Evolutionary conservation across 2,329 filamentous ascomycete genomes (phyloP).

Genomic region (Hypomyces rosellus): DNA sequence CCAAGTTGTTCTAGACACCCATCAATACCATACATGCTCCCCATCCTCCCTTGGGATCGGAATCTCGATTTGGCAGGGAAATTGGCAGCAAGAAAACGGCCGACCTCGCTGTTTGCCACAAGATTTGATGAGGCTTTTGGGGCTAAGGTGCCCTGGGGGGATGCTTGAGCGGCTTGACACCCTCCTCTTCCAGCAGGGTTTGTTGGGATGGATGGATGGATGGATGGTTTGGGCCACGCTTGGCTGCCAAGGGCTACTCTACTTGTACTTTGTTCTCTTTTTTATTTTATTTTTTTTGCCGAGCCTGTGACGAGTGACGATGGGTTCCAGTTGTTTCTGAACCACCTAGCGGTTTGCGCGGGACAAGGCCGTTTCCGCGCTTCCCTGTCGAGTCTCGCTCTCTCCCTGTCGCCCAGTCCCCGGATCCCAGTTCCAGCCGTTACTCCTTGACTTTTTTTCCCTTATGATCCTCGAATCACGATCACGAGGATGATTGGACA

Average conservation of each 20-base stretch:
- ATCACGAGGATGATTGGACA: too few species aligned
- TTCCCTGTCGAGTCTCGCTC: constrained; percentile 2
- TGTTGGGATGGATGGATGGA: background rate
- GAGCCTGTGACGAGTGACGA: background rate
- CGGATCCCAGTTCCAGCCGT: too few species aligned
- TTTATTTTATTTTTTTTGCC: background rate
- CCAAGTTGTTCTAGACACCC: too few species aligned
- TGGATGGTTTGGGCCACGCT: background rate
- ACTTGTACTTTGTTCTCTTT: too few species aligned
- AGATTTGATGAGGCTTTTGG: constrained; percentile 7
- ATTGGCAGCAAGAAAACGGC: background rate
- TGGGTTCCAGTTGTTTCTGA: background rate
- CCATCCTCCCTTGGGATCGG: background rate
- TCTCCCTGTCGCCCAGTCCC: too few species aligned
- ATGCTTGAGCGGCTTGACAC: background rate
- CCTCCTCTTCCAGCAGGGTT: too few species aligned
- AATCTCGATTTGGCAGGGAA: constrained; percentile 6
- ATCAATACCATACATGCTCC: too few species aligned
- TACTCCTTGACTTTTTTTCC: too few species aligned
- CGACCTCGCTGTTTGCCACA: constrained; percentile 6
- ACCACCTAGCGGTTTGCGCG: too few species aligned
- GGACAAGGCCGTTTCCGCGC: background rate
- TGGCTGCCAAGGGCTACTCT: too few species aligned
- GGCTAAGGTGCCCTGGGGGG: constrained; percentile 1
- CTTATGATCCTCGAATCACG: too few species aligned